Evolutionary conservation across 2,329 filamentous ascomycete species (phyloP), one percentile per base, ranked within the genome.

Genomic region (Aspergillus fructus): DNA sequence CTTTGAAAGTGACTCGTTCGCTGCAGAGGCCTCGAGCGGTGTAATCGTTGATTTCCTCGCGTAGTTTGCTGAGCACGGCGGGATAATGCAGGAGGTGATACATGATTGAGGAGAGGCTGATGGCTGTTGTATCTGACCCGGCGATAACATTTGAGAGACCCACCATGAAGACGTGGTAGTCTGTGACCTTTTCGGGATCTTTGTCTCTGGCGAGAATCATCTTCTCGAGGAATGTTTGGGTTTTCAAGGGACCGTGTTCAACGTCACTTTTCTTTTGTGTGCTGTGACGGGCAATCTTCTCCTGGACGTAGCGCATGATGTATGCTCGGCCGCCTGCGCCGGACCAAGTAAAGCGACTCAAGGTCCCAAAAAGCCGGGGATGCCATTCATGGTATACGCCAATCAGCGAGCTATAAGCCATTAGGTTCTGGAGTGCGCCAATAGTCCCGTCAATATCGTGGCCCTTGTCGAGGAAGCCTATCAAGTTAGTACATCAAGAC

Each of bases 401-500:
- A 0, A 76, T 65, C 3, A 78, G 65, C 0, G 73, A 75, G 12
- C 71, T 69, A 62, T 81, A 81, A 1, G 57, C 40, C 23, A 71
- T 53, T 4, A 73, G 59, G 1, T 62, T 58, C 51, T 79, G 69
- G 13, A 81, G 66, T 0, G 74, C 72, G 8, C 52, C 23, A 15
- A 82, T 79, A 0, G 80, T 66, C 0, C 73, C 74, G 6, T 74
- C 72, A 1, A 80, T 74, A 49, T 83, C 81, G 3, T 76, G 67
- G 0, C 79, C 80, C 7, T 62, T 53, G 23, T 82, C 77, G 0
- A 83, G 67, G 53, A 83, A 81, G 0, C 79, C 81, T 61, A 76
- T 0, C 67, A 63, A 3, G 66, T 12, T 66, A 74, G 40, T n/a
- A 17, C 9, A 33, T 23, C 12, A 11, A 11, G 1, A 4, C 9